These are phyloP conservation scores for Pseudogymnoascus destructans DNA, from an alignment of 2,329 filamentous ascomycete genomes.

Conservation along the genomic window DNA sequence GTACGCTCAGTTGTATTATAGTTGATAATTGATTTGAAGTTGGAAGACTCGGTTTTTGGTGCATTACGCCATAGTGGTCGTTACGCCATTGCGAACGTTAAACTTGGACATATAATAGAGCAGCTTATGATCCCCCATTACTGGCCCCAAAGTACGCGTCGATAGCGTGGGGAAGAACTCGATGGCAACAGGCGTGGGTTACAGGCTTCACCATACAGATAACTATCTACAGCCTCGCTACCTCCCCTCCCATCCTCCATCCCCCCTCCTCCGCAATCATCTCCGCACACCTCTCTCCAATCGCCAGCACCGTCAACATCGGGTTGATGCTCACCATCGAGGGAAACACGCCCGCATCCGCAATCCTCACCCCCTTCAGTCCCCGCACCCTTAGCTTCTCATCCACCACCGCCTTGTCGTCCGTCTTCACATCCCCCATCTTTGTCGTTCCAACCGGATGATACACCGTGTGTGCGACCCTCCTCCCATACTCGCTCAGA, in stretches of 20 bases:
- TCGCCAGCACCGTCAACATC: conserved; percentile 75
- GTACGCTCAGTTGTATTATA: too few species aligned
- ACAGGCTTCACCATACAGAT: neutral
- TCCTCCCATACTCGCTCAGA: conserved; percentile 67
- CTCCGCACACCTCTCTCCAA: conserved; percentile 77
- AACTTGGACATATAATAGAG: too few species aligned
- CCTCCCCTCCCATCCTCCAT: conserved; percentile 33
- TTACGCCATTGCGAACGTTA: too few species aligned
- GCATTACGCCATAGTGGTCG: too few species aligned
- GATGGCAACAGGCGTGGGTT: too few species aligned
- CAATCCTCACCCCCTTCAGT: conserved; percentile 61
- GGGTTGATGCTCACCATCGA: conserved; percentile 80
- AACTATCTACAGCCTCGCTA: conserved; percentile 20
- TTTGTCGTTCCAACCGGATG: conserved; percentile 82
- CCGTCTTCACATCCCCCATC: conserved; percentile 63
- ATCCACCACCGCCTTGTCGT: conserved; percentile 70
- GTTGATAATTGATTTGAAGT: too few species aligned
- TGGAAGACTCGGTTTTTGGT: too few species aligned
- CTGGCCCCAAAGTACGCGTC: too few species aligned
- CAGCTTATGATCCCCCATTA: too few species aligned
- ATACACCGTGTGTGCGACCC: conserved; percentile 78
- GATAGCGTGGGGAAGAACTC: too few species aligned
- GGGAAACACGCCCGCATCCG: conserved; percentile 79
- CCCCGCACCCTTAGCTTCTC: conserved; percentile 58
- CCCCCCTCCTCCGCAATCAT: conserved; percentile 63